These are phyloP conservation scores for Schizophyllum amplum DNA, from an alignment of 1,284 basidiomycete species.

Conservation along the genomic window DNA sequence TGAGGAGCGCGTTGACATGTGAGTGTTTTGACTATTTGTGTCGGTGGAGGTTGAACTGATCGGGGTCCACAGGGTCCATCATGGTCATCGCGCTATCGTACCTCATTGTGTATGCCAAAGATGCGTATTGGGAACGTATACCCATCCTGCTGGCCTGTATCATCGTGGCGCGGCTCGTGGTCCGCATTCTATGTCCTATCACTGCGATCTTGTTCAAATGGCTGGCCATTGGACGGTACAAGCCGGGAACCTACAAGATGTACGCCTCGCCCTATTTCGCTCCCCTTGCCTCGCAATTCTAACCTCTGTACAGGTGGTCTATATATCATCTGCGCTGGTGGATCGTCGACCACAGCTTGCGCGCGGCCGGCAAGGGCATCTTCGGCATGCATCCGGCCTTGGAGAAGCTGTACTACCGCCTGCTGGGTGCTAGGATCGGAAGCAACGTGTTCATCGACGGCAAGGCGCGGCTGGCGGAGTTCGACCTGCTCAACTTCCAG, in stretches of 20 bases:
- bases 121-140: conserved; percentile 26
- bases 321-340: conserved; percentile 38
- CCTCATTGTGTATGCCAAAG: conserved; percentile 21
- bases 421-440: conserved; percentile 36
- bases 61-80: conserved; percentile 19
- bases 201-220: conserved; percentile 34
- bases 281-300: conserved; percentile 4
- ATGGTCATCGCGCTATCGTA: conserved; percentile 24
- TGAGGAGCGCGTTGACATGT: conserved; percentile 35
- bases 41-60: not conserved
- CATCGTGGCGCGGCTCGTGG: conserved; percentile 22
- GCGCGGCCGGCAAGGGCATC: conserved; percentile 31
- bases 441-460: conserved; percentile 30
- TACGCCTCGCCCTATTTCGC: conserved; percentile 13
- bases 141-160: conserved; percentile 26
- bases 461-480: conserved; percentile 30
- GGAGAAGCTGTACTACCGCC: conserved; percentile 32
- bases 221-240: conserved; percentile 34
- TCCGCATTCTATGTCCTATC: conserved; percentile 28
- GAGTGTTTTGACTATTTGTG: conserved; percentile 9
- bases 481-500: conserved; percentile 32
- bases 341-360: conserved; percentile 35
- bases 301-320: conserved; percentile 23
- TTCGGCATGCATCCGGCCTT: conserved; percentile 31
- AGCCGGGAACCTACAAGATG: conserved; percentile 31